phyloP scores from a whole-genome alignment of 1,284 basidiomycete genomes.

The Phellinidium pouzarii region DNA sequence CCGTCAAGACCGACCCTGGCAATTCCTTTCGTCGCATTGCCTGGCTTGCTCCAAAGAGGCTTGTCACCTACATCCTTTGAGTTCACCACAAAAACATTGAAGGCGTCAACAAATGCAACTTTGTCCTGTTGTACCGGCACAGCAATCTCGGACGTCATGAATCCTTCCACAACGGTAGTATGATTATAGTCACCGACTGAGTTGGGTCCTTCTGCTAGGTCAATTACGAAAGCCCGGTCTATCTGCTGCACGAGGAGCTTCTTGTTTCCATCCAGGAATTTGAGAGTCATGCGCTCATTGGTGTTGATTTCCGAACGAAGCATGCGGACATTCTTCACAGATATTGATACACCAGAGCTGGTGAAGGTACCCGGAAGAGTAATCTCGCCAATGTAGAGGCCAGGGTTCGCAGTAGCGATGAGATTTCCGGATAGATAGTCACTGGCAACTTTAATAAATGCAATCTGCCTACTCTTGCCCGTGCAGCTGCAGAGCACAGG shows the following conservation, averaged over 20 bases:
- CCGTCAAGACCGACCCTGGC: constrained; percentile 61
- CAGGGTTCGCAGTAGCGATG: constrained; percentile 53
- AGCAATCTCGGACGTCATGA: constrained; percentile 48
- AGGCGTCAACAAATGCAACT: constrained; percentile 56
- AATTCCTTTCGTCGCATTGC: constrained; percentile 52
- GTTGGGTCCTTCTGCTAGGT: constrained; percentile 41
- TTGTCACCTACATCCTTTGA: constrained; percentile 31
- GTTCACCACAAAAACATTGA: constrained; percentile 48
- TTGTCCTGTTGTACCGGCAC: constrained; percentile 27
- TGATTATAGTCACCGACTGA: constrained; percentile 44
- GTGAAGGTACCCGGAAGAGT: constrained; percentile 34
- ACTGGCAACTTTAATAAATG: constrained; percentile 56
- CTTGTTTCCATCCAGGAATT: constrained; percentile 43
- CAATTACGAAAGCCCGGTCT: constrained; percentile 44
- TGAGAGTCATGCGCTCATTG: constrained; percentile 27
- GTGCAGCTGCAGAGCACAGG: constrained; percentile 45
- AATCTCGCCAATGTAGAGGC: constrained; percentile 57
- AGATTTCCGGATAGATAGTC: constrained; percentile 54
- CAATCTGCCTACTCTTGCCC: constrained; percentile 41
- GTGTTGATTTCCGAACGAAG: constrained; percentile 19
- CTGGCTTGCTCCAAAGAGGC: constrained; percentile 61
- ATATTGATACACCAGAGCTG: constrained; percentile 20
- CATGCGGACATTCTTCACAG: constrained; percentile 24
- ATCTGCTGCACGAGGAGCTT: constrained; percentile 56
- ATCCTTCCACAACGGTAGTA: constrained; percentile 43